Base-by-base conservation (phyloP, 2,329 filamentous ascomycete species). In the Dichotomopilus funicola region DNA sequence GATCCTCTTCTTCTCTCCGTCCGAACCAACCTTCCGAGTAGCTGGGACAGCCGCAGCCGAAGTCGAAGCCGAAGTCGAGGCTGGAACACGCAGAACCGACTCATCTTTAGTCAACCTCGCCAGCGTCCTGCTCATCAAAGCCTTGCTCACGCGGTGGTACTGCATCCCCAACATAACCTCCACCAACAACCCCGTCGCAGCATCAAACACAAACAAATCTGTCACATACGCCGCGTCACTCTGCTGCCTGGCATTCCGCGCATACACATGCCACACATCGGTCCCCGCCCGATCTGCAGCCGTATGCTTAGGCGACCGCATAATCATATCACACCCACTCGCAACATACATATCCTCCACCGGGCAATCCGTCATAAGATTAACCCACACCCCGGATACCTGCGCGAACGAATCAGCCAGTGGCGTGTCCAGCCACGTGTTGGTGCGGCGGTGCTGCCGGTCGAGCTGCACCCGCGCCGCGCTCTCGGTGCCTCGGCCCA, bases 301-400 rank as follows among this genome's bases (percentile, higher is more conserved):
- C 19, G 19, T 19, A 9, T 31, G 43, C 3, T 31, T 45, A 3
- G 71, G 70, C 0, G 65, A 63, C 4, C 71, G 68, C 5, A 73
- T 65, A 66, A 61, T 69, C 13, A 56, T 45, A 8, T 71, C 70
- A 42, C 67, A 61, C 1, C 68, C 63, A 9, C 57, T 66, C 5
- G 66, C 63, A 31, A 74, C 60, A 62, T 61, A 74, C 37, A 73
- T 68, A 36, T 69, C 68, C 0, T 37, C 52, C 0, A 58, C 36
- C 0, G 48, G 37, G 4, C 55, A 40, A 8, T 70, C 64, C 0
- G 58, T 59, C 69, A 74, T 68, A 53, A 59, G 64, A 59, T 74
- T 75, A 6, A 68, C 63, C 51, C 59, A 72, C 1, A 74, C 64
- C 3, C 72, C 71, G n/a, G 49, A 69, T 0, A 73, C 65, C 56